phyloP scores from a whole-genome alignment of 2,329 filamentous ascomycete species.

The Colletotrichum limetticola region DNA sequence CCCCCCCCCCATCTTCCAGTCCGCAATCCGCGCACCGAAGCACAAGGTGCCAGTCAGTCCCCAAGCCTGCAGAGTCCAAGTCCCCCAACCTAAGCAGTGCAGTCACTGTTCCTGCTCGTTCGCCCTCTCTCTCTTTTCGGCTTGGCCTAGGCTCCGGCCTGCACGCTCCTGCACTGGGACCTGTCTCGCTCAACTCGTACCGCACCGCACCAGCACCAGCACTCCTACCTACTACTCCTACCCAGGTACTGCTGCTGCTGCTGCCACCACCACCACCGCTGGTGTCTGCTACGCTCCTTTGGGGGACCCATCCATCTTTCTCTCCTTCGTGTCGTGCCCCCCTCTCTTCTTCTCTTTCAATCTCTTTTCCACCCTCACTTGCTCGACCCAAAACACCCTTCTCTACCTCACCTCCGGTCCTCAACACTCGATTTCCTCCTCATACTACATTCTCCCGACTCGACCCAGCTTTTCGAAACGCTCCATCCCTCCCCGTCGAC shows the following conservation, averaged over 20 bases:
- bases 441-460: conserved; percentile 30
- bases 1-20: conserved; percentile 9
- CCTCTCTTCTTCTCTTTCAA: conserved; percentile 36
- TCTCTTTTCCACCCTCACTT: conserved; percentile 34
- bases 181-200: conserved; percentile 34
- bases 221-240: conserved; percentile 3
- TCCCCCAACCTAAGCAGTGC: conserved; percentile 9
- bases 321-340: conserved; percentile 35
- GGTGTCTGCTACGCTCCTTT: conserved; percentile 21
- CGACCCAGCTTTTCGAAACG: conserved; percentile 35
- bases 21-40: conserved; percentile 25
- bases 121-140: conserved; percentile 26
- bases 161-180: conserved; percentile 31
- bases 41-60: conserved; percentile 25
- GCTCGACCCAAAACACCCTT: conserved; percentile 25
- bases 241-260: neutral
- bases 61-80: conserved; percentile 10
- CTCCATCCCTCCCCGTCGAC: conserved; percentile 42
- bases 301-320: conserved; percentile 33
- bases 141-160: conserved; percentile 27
- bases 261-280: conserved; percentile 2
- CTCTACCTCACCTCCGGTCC: conserved; percentile 32
- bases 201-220: conserved; percentile 17
- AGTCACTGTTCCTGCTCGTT: conserved; percentile 25
- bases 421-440: conserved; percentile 27